Evolutionary conservation across 306 rosid species (phyloP).

Genomic region (Glycyrrhiza uralensis): DNA sequence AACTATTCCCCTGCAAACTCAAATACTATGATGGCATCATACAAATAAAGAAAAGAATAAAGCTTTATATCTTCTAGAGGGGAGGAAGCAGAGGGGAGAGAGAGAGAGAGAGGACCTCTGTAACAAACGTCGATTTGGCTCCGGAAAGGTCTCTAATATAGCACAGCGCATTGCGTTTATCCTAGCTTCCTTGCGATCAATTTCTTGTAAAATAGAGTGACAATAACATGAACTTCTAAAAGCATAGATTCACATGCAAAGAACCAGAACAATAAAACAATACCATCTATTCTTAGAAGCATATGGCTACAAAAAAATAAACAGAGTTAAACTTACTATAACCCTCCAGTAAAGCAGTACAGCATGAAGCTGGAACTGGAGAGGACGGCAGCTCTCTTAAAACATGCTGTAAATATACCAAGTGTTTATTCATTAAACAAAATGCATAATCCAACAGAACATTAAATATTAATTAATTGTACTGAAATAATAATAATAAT

Average conservation of each 20-base stretch:
- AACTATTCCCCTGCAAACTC: neutral
- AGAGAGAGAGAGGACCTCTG: conserved; percentile 56
- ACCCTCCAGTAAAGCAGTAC: conserved; percentile 96
- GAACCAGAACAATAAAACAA: conserved; percentile 9
- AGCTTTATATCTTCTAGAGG: neutral
- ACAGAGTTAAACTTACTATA: conserved; percentile 63
- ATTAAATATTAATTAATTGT: neutral
- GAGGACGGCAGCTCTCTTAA: conserved; percentile 96
- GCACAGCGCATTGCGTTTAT: conserved; percentile 84
- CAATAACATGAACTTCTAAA: neutral
- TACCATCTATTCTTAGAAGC: neutral
- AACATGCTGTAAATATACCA: conserved; percentile 74
- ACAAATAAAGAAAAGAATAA: neutral
- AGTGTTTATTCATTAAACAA: neutral
- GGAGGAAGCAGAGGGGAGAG: neutral
- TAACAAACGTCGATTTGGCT: conserved; percentile 91
- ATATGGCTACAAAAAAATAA: conserved; percentile 8
- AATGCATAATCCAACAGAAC: conserved; percentile 13
- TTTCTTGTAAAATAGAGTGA: conserved; percentile 53
- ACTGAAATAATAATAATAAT: neutral
- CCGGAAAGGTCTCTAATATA: conserved; percentile 90
- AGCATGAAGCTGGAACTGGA: conserved; percentile 99
- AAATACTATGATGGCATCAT: neutral
- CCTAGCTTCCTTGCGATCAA: conserved; percentile 88
- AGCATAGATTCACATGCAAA: conserved; percentile 9